Evolutionary conservation across 306 rosid species (phyloP), one percentile per base, ranked within the genome.

Genomic region (Corylus americana): DNA sequence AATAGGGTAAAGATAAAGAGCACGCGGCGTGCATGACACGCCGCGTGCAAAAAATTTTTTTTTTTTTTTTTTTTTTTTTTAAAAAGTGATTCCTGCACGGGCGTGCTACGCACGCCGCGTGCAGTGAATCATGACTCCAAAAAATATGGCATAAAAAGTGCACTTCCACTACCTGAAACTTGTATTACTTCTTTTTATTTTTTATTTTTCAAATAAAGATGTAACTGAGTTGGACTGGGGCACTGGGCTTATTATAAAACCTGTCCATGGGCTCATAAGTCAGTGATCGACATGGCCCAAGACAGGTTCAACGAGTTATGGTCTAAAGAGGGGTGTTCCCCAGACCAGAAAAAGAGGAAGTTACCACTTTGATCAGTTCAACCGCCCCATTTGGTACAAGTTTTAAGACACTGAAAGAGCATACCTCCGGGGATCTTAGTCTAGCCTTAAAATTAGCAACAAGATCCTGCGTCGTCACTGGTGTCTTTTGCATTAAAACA

Each of bases 381-480:
- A 54, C 22, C 8, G 14, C 14, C 17, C 20, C 7, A 1, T 54
- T 54, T 6, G 8, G 20, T 54, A 7, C 25, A 75, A 77, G 45
- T 54, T 64, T 37, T 75, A 78, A 78, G 42, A 76, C 31, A 64
- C 8, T 53, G 44, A 66, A 22, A 74, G 44, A 72, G 74, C 86
- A 74, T 85, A 92, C 98, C 98, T 90, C 96, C 1, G 81, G 72
- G 47, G 76, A 76, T 88, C 89, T 86, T 50, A 95, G 75, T 73
- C 98, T 89, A 63, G 95, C 97, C 87, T 85, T 93, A 79, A 95
- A 95, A 83, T 83, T 95, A 51, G 91, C 93, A 50, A 95, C 98
- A 77, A 95, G 98, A 85, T 91, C 98, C 83, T 90, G 95, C 7
- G 98, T 92, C 35, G 98, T 95, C 78, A 95, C 91, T 35, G 94